phyloP scores from a whole-genome alignment of 306 rosid species.

The Fagus crenata region DNA sequence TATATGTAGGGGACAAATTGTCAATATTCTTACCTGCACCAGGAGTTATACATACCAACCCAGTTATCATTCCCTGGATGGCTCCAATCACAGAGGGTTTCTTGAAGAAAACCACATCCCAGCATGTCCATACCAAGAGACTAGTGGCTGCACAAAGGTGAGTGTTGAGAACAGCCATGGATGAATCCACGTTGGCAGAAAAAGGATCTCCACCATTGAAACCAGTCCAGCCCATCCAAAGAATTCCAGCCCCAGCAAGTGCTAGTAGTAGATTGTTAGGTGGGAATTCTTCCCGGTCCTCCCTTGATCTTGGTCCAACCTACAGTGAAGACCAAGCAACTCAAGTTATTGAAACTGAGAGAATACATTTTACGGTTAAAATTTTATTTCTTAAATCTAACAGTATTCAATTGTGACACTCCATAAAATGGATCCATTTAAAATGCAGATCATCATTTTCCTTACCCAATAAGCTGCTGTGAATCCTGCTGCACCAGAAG shows the following conservation, averaged over 20 bases:
- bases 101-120: conserved; percentile 37
- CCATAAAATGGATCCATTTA: not conserved
- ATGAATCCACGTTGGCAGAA: conserved; percentile 37
- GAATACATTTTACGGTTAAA: no score
- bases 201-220: conserved; percentile 50
- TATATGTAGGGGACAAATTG: no score
- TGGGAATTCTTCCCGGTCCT: conserved; percentile 46
- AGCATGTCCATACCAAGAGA: conserved; percentile 44
- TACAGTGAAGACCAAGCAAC: not conserved
- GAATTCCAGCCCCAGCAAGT: conserved; percentile 39
- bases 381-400: no score
- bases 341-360: not conserved
- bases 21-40: conserved; percentile 19
- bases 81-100: conserved; percentile 33
- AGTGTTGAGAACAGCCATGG: conserved; percentile 41
- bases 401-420: no score
- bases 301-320: conserved; percentile 49
- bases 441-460: no score
- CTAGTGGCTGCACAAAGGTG: conserved; percentile 49
- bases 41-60: conserved; percentile 30
- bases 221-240: conserved; percentile 54
- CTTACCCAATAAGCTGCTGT: conserved; percentile 32
- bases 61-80: conserved; percentile 30
- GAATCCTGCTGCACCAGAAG: conserved; percentile 47
- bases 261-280: conserved; percentile 46